Percentiles rank a stretch among this genome's conserved stretches.
Evolutionary conservation across 495 filamentous ascomycete genomes (phyloP).

Genomic region (Neurospora africana): DNA sequence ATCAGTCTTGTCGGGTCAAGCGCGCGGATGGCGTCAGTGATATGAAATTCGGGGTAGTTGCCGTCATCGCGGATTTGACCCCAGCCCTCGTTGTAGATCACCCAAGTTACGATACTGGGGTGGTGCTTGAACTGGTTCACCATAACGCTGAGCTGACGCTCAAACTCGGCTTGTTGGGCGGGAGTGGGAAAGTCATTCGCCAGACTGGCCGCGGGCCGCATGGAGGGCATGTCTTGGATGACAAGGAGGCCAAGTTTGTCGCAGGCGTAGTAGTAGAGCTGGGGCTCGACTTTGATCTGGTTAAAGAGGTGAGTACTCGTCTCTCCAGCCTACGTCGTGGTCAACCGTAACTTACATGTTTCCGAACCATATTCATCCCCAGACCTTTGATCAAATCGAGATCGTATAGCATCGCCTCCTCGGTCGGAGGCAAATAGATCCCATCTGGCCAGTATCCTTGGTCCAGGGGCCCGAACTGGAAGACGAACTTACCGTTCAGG

Average conservation of each 20-base stretch:
- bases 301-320: not conserved
- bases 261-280: slow-evolving; percentile 56
- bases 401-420: slow-evolving; percentile 57
- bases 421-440: slow-evolving; percentile 47
- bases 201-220: slow-evolving; percentile 22
- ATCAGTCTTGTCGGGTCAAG: slow-evolving; percentile 54
- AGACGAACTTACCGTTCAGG: slow-evolving; percentile 54
- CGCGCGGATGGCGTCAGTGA: slow-evolving; percentile 41
- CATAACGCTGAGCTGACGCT: slow-evolving; percentile 49
- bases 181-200: slow-evolving; percentile 26
- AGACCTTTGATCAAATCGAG: slow-evolving; percentile 47
- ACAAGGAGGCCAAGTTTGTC: slow-evolving; percentile 53
- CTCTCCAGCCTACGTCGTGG: not conserved
- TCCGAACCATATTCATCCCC: slow-evolving; percentile 58
- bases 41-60: slow-evolving; percentile 41
- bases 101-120: slow-evolving; percentile 46
- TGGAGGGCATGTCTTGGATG: slow-evolving; percentile 59
- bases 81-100: slow-evolving; percentile 68
- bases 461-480: slow-evolving; percentile 57
- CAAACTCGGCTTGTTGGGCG: slow-evolving; percentile 48
- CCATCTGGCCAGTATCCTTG: slow-evolving; percentile 65
- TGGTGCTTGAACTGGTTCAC: slow-evolving; percentile 52
- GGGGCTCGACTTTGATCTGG: slow-evolving; percentile 58
- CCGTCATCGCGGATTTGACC: slow-evolving; percentile 38
- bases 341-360: slow-evolving; percentile 41